Evolutionary conservation across 2,329 filamentous ascomycete genomes (phyloP).

Genomic region (Xylariaceae sp.): DNA sequence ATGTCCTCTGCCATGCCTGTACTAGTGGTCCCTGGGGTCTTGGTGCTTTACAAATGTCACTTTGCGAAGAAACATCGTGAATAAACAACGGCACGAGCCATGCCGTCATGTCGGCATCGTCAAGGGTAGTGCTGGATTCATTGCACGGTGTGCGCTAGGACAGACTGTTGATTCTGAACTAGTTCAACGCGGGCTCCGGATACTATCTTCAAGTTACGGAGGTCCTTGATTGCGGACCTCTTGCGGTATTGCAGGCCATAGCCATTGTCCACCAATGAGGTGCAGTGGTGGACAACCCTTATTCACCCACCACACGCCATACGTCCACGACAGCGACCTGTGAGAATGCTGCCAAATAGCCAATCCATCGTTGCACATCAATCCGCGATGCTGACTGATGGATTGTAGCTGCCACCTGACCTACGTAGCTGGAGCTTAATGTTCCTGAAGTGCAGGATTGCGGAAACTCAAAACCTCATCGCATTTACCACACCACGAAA

Average conservation of each 20-base stretch:
- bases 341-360: no score
- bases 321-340: no score
- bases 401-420: no score
- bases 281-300: no score
- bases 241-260: no score
- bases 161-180: background rate
- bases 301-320: no score
- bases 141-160: constrained; percentile 1
- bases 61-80: background rate
- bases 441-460: background rate
- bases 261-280: no score
- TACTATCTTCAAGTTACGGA: background rate
- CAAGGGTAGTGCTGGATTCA: background rate
- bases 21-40: background rate
- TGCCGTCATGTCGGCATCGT: constrained; percentile 4
- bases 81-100: constrained; percentile 3
- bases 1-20: no score
- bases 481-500: background rate
- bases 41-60: background rate
- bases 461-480: background rate
- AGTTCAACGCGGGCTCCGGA: constrained; percentile 6
- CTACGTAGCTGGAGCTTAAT: constrained; percentile 6
- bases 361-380: no score
- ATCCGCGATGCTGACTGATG: no score
- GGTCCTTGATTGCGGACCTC: no score